Evolutionary conservation across 495 filamentous ascomycete genomes (phyloP), one percentile per base, ranked within the genome.

Genomic region (Aspergillus campestris): DNA sequence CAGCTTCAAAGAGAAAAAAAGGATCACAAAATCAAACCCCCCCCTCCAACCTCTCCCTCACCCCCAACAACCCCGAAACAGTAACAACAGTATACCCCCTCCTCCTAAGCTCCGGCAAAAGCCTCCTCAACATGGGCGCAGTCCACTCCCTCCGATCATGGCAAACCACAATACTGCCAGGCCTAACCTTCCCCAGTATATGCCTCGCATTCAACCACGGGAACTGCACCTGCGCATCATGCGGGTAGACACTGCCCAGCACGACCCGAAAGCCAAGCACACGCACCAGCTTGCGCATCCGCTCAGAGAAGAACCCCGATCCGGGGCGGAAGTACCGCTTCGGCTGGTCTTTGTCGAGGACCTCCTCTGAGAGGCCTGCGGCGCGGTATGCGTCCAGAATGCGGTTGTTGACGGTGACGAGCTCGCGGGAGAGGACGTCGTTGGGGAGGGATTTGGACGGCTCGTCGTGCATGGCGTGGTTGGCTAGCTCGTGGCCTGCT

Each of bases 381-480:
- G 68, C 63, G 27, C 52, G 40, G 53, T 89, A 87, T 2, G 77
- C 77, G 1, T 53, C 59, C 28, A 62, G 54, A 34, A 89, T 81
- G 47, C 72, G 62, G 0, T 40, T 40, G 43, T 78, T 65, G 9
- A 75, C 70, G 2, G 51, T 41, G 7, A 37, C 47, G 9, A 79
- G 69, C 45, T 77, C 65, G 3, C 58, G 59, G 4, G 44, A 36
- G 8, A 77, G 59, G 2, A 53, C 50, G 5, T 48, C 55, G 18
- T 72, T 51, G 37, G 52, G 58, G 10, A 77, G 47, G 6, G 56
- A 61, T 42, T 77, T 65, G 18, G 78, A 80, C 5, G 85, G 78
- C 64, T 91, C 86, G 64, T 95, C 87, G 57, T 74, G 70, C 85
- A 89, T 89, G 4, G 82, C 88, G 61, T 95, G 88, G 61, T 94